phyloP scores from a whole-genome alignment of 345 rosid species.

The Camelina laxa region DNA sequence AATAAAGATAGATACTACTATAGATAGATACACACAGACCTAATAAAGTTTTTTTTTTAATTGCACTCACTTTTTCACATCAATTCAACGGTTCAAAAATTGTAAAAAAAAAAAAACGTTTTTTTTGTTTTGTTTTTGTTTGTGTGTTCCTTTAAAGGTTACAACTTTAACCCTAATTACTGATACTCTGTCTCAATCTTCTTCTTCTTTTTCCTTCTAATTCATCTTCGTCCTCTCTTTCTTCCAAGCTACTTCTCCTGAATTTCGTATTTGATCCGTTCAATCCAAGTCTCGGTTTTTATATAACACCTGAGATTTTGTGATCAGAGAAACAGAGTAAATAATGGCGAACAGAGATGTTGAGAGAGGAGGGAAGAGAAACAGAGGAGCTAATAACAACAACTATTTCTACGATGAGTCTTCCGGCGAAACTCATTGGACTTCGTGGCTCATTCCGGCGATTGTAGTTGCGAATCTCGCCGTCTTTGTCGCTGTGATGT shows the following conservation, averaged over 20 bases:
- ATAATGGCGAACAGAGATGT: constrained; percentile 67
- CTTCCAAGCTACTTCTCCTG: constrained; percentile 46
- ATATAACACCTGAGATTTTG: constrained; percentile 23
- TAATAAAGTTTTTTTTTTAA: background rate
- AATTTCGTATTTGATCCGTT: constrained; percentile 34
- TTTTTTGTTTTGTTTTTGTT: too few relatives aligned
- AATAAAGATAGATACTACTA: background rate
- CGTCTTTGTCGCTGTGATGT: constrained; percentile 75
- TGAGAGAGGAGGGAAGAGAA: constrained; percentile 58
- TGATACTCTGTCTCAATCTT: constrained; percentile 40
- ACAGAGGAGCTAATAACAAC: constrained; percentile 29
- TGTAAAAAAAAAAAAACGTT: background rate
- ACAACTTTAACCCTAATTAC: constrained; percentile 35
- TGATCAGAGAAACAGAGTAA: constrained; percentile 3
- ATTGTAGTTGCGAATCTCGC: constrained; percentile 76
- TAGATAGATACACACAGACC: background rate
- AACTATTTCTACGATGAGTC: constrained; percentile 48
- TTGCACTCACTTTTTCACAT: background rate
- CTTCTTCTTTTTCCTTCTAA: constrained; percentile 29
- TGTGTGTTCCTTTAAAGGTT: background rate
- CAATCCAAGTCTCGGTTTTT: constrained; percentile 30
- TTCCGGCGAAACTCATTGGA: constrained; percentile 66
- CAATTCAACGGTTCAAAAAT: constrained; percentile 27
- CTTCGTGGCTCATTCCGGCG: constrained; percentile 86
- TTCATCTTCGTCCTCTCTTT: constrained; percentile 21